Evolutionary conservation across 768 basidiomycete species (phyloP).

Genomic region (Leccinum barrowsii): DNA sequence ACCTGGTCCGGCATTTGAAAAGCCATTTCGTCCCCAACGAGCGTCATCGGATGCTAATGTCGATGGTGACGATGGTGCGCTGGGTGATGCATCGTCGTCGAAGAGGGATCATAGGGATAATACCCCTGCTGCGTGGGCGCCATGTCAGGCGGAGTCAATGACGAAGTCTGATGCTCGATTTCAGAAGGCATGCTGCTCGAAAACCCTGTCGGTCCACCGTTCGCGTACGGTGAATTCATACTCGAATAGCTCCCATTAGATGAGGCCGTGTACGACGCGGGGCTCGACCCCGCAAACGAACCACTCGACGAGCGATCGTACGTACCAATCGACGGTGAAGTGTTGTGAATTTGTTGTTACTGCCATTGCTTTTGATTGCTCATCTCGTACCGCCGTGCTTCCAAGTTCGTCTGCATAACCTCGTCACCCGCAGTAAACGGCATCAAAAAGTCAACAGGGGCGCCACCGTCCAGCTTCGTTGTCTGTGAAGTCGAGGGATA

Average conservation of each 20-base stretch:
- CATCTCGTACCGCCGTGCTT: conserved; percentile 17
- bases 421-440: conserved; percentile 22
- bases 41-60: conserved; percentile 12
- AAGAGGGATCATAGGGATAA: conserved; percentile 21
- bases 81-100: not conserved
- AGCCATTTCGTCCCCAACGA: conserved; percentile 17
- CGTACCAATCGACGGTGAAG: not conserved
- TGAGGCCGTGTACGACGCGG: conserved; percentile 20
- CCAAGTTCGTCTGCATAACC: conserved; percentile 7
- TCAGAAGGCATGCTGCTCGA: conserved; percentile 11
- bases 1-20: conserved; percentile 16
- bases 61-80: not conserved
- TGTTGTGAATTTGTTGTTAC: conserved; percentile 11
- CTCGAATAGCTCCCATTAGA: conserved; percentile 24
- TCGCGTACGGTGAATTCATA: conserved; percentile 26
- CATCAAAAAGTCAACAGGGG: conserved; percentile 22
- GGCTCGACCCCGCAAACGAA: conserved; percentile 20
- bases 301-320: conserved; percentile 24
- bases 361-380: conserved; percentile 1
- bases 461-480: conserved; percentile 14
- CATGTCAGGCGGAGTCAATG: conserved; percentile 18
- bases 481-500: conserved; percentile 7
- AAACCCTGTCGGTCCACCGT: conserved; percentile 12
- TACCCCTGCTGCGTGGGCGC: conserved; percentile 16
- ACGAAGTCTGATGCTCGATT: conserved; percentile 12